Evolutionary conservation across 352 stramenopile genomes (phyloP).

Genomic region (Ophiocytium majus): DNA sequence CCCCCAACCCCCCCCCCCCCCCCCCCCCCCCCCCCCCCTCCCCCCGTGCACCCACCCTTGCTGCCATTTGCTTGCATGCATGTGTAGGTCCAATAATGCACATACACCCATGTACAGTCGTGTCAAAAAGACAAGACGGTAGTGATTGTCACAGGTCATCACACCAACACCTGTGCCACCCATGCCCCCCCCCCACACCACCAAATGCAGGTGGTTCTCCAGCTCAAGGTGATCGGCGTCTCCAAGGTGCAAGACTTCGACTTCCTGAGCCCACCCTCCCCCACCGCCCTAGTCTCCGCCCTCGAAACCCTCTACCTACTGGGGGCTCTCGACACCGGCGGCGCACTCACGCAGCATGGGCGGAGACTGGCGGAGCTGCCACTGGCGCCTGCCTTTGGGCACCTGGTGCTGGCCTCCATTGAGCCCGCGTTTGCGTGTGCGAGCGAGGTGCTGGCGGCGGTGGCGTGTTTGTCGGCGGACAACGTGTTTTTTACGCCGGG

Average conservation of each 20-base stretch:
- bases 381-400: constrained; percentile 63
- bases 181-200: no score
- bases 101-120: no score
- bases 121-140: no score
- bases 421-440: constrained; percentile 59
- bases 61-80: no score
- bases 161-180: no score
- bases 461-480: constrained; percentile 56
- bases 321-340: constrained; percentile 65
- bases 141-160: no score
- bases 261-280: constrained; percentile 67
- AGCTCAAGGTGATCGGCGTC: constrained; percentile 74
- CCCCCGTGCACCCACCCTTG: no score
- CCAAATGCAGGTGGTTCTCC: constrained; percentile 63
- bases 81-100: no score
- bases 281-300: constrained; percentile 65
- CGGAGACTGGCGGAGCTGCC: constrained; percentile 71
- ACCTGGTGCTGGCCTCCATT: constrained; percentile 59
- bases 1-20: no score
- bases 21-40: no score
- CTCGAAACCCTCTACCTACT: constrained; percentile 70
- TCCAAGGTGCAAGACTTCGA: constrained; percentile 66
- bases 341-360: constrained; percentile 67
- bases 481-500: constrained; percentile 50
- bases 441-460: constrained; percentile 63